These are phyloP conservation scores for Lachancea waltii DNA, from an alignment of 805 yeast genomes.

Conservation along the genomic window DNA sequence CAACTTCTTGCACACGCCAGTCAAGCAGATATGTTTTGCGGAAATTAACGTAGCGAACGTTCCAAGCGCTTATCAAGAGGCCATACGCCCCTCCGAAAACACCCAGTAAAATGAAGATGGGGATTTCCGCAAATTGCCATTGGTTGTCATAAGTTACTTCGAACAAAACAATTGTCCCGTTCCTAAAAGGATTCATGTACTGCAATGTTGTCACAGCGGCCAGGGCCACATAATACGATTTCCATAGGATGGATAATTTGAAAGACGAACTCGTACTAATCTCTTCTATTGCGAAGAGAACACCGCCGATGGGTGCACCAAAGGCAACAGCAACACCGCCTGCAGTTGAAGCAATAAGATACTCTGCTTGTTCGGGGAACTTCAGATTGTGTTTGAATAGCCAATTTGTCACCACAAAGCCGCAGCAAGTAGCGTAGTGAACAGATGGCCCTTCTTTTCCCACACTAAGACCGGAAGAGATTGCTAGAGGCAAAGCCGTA, in stretches of 20 bases:
- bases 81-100: constrained; percentile 91
- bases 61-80: constrained; percentile 63
- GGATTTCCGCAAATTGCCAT: constrained; percentile 84
- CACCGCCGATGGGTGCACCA: constrained; percentile 96
- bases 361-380: constrained; percentile 31
- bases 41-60: constrained; percentile 68
- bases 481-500: constrained; percentile 78
- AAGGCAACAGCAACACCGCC: constrained; percentile 99
- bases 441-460: constrained; percentile 99
- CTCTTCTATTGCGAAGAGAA: constrained; percentile 86
- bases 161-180: constrained; percentile 90
- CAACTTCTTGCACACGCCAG: constrained; percentile 58
- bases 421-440: constrained; percentile 97
- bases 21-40: constrained; percentile 55
- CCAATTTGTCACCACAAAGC: constrained; percentile 61
- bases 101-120: constrained; percentile 73
- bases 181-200: constrained; percentile 81
- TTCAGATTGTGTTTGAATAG: constrained; percentile 36
- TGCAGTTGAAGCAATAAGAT: constrained; percentile 82
- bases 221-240: constrained; percentile 83
- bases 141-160: constrained; percentile 80
- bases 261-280: constrained; percentile 61
- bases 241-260: constrained; percentile 78
- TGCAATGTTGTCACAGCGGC: constrained; percentile 80
- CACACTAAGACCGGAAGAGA: constrained; percentile 86